Conservation (phyloP, 768 basidiomycete genomes). For the Mycena latifolia region DNA sequence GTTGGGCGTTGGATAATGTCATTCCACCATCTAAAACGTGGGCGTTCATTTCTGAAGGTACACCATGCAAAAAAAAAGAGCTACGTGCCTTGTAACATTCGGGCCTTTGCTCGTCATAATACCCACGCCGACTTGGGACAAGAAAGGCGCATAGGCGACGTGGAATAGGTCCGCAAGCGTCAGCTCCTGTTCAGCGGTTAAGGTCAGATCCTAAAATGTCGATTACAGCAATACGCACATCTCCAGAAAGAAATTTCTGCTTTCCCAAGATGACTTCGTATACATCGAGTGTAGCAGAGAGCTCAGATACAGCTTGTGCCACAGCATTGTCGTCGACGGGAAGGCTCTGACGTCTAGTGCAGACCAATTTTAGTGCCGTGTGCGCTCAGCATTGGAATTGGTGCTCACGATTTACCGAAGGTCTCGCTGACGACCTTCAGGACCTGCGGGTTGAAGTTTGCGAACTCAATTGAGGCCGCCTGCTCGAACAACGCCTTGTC, state of each 20-base stretch:
- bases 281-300: background rate
- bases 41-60: no score
- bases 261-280: slow-evolving; percentile 1
- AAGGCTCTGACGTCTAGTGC: background rate
- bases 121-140: background rate
- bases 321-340: background rate
- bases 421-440: background rate
- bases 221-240: background rate
- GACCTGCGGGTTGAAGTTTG: background rate
- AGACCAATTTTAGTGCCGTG: background rate
- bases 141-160: background rate
- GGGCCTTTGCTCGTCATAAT: background rate
- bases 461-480: background rate
- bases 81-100: no score
- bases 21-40: no score
- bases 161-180: background rate
- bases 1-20: no score
- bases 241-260: background rate
- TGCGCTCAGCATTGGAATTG: background rate
- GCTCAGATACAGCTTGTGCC: background rate
- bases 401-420: background rate
- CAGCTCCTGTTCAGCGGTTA: background rate
- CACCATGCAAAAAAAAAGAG: no score
- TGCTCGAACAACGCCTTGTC: background rate
- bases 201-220: background rate